Percentiles rank a stretch among this genome's conserved stretches.
phyloP scores from a whole-genome alignment of 2,329 filamentous ascomycete genomes.

The Arthroderma sp. region DNA sequence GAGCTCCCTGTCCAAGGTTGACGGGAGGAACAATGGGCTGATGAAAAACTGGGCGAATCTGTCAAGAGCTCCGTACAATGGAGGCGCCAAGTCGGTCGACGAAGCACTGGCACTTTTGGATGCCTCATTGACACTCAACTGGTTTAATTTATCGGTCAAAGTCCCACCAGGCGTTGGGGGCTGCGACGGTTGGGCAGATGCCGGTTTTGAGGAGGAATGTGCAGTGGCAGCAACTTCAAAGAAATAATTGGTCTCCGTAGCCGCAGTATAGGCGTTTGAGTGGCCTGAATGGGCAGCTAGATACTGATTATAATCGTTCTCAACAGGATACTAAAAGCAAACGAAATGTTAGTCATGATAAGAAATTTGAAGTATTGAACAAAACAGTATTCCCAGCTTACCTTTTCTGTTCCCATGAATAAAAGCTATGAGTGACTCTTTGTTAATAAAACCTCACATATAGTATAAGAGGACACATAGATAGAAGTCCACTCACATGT shows the following conservation, averaged over 20 bases:
- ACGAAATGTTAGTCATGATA: conserved; percentile 3
- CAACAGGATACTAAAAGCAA: conserved; percentile 57
- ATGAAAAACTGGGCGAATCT: conserved; percentile 93
- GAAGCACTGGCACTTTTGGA: conserved; percentile 14
- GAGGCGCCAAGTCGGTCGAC: conserved; percentile 29
- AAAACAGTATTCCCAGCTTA: conserved; percentile 19
- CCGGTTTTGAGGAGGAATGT: conserved; percentile 15
- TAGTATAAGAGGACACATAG: no score
- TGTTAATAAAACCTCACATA: no score
- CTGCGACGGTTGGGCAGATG: conserved; percentile 4
- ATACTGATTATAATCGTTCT: conserved; percentile 93
- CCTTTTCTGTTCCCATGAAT: conserved; percentile 98
- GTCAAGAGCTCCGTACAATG: conserved; percentile 70
- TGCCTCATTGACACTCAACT: conserved; percentile 4
- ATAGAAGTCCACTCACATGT: conserved; percentile 36
- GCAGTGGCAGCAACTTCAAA: conserved; percentile 85
- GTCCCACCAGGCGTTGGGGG: conserved; percentile 4
- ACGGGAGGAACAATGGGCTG: conserved; percentile 70
- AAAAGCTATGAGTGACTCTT: conserved; percentile 37
- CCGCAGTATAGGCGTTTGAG: conserved; percentile 88
- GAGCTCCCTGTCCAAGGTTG: conserved; percentile 74
- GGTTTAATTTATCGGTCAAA: conserved; percentile 9
- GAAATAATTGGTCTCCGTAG: conserved; percentile 93
- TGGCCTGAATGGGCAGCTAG: conserved; percentile 78
- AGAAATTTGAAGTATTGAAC: no score